These are phyloP conservation scores for Neofusicoccum umdonicola DNA, from an alignment of 2,329 filamentous ascomycete genomes.

Conservation along the genomic window DNA sequence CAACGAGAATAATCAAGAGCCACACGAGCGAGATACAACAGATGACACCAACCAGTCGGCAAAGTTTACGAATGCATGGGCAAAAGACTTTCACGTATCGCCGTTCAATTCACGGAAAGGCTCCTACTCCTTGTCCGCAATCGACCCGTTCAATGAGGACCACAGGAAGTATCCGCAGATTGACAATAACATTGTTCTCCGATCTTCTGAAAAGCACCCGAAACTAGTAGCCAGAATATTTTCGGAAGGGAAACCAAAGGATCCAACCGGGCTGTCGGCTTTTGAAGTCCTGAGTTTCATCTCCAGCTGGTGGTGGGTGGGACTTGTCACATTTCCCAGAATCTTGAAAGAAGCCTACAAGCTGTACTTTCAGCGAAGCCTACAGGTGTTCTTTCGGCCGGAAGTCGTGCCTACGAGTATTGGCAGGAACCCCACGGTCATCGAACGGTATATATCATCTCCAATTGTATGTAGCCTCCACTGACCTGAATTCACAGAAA, in stretches of 20 bases:
- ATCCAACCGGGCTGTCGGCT: slow-evolving; percentile 49
- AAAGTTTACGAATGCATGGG: slow-evolving; percentile 54
- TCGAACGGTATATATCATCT: slow-evolving; percentile 42
- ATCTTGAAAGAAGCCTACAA: slow-evolving; percentile 60
- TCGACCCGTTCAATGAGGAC: slow-evolving; percentile 41
- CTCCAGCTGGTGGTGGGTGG: slow-evolving; percentile 64
- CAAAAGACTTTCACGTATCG: slow-evolving; percentile 74
- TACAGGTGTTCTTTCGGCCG: slow-evolving; percentile 65
- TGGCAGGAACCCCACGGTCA: slow-evolving; percentile 51
- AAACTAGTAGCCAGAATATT: slow-evolving; percentile 63
- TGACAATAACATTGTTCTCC: slow-evolving; percentile 60
- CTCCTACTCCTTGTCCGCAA: slow-evolving; percentile 46
- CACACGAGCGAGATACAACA: background rate
- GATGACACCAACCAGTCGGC: background rate
- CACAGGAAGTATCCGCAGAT: slow-evolving; percentile 40
- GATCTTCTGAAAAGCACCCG: slow-evolving; percentile 57
- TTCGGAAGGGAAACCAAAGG: slow-evolving; percentile 51
- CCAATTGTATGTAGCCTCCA: background rate
- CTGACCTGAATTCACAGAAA: slow-evolving; percentile 16
- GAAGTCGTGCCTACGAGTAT: slow-evolving; percentile 60
- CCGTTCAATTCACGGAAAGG: slow-evolving; percentile 64
- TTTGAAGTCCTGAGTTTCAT: slow-evolving; percentile 50
- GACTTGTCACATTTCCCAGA: slow-evolving; percentile 63
- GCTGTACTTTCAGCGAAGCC: slow-evolving; percentile 56
- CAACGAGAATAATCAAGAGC: background rate